phyloP scores from a whole-genome alignment of 2,329 filamentous ascomycete genomes.

The Ilyonectria destructans region DNA sequence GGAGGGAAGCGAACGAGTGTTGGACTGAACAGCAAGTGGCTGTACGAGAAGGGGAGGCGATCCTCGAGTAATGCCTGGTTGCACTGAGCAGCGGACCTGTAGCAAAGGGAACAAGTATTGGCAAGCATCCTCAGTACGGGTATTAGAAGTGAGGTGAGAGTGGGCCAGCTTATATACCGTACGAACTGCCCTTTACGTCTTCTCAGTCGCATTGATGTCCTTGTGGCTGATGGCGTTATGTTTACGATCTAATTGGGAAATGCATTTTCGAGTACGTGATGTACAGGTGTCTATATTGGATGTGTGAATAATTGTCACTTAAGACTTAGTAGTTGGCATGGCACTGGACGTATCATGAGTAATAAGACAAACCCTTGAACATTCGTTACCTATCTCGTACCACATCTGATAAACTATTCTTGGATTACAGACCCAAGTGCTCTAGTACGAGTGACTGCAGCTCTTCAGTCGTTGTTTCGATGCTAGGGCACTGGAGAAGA shows the following conservation, averaged over 20 bases:
- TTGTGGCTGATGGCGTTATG: conserved; percentile 37
- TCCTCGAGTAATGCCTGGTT: conserved; percentile 64
- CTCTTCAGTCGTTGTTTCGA: conserved; percentile 1
- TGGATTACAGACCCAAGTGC: conserved; percentile 4
- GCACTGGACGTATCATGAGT: neutral
- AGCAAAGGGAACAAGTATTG: conserved; percentile 15
- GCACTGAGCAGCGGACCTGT: conserved; percentile 44
- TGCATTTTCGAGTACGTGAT: conserved; percentile 17
- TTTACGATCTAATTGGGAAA: conserved; percentile 38
- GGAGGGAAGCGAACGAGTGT: conserved; percentile 80
- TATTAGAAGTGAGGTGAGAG: conserved; percentile 29
- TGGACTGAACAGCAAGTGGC: conserved; percentile 91
- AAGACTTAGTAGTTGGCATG: neutral
- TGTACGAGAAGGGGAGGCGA: conserved; percentile 87
- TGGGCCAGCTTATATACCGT: conserved; percentile 23
- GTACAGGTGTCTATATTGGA: neutral
- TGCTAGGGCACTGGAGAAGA: conserved; percentile 44
- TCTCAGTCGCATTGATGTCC: conserved; percentile 34
- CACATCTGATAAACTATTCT: neutral
- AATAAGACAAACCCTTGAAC: neutral
- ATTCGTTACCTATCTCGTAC: neutral
- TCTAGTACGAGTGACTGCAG: neutral
- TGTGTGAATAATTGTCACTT: neutral
- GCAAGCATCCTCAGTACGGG: conserved; percentile 22
- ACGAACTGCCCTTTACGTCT: conserved; percentile 9